Base-by-base conservation (phyloP, 1,139 yeast species). In the Wickerhamomyces sp. region DNA sequence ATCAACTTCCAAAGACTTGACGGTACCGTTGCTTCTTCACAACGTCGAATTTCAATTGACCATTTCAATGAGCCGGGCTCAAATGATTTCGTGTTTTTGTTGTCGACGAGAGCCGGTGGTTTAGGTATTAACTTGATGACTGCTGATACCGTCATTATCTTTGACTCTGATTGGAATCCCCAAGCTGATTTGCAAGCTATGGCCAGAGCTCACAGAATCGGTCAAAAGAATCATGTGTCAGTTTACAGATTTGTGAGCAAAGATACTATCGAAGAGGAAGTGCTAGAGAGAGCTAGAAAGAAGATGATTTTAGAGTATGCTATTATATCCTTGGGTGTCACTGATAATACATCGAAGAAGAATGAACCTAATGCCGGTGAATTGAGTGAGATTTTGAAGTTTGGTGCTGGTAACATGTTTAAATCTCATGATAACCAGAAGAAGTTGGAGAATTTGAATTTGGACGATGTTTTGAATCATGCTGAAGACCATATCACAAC, bases 151-250 rank as follows among this genome's bases (percentile, higher is more conserved):
- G 99, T 91, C 23, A 86, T 91, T 49, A 88, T 91, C 29, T 91
- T 91, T 62, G 99, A 91, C 62, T 85, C 96, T 11, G 99, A 91
- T 65, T 91, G 99, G 99, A 91, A 91, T 55, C 97, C 97, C 1
- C 97, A 91, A 61, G 97, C 97, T 1, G 98, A 89, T 70, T 66
- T 89, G 49, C 97, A 91, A 62, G 98, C 98, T 5, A 93, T 93
- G 99, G 99, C 98, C 1, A 79, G 99, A 63, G 99, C 98, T 4
- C 99, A 91, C 63, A 80, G 99, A 68, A 91, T 91, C 55, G 99
- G 99, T 13, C 99, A 91, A 59, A 91, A 91, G 60, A 88, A 86
- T 51, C 98, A 91, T 61, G 99, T 91, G 30, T 86, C 88, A 75
- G 97, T 91, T 16, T 93, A 93, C 58, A 72, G 99, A 55, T 86